phyloP scores from a whole-genome alignment of 306 rosid species.

The Acmispon strigosus region DNA sequence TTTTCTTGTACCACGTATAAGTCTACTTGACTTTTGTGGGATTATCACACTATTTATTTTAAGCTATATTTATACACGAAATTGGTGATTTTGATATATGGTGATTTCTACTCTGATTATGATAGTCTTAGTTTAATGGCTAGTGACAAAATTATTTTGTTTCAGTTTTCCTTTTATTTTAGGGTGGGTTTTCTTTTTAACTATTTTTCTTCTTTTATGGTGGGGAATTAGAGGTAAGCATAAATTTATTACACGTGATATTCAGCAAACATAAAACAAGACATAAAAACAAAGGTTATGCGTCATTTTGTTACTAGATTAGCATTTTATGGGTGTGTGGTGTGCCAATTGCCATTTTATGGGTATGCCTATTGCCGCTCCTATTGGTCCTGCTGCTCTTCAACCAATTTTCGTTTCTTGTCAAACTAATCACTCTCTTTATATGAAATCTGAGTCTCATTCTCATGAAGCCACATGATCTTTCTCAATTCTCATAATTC shows the following conservation, averaged over 20 bases:
- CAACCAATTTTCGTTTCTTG: not conserved
- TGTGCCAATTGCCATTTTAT: not conserved
- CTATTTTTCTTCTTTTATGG: not conserved
- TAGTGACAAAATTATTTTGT: not conserved
- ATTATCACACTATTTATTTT: not conserved
- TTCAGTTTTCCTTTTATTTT: not conserved
- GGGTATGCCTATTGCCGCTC: not conserved
- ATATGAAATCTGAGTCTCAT: too few relatives aligned
- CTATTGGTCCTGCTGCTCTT: not conserved
- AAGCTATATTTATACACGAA: not conserved
- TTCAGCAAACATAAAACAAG: not conserved
- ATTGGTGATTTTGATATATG: not conserved
- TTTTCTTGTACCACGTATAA: not conserved
- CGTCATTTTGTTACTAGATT: not conserved
- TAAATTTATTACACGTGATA: not conserved
- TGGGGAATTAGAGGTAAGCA: not conserved
- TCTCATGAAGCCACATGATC: too few relatives aligned
- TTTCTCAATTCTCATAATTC: too few relatives aligned
- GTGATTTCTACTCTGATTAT: not conserved
- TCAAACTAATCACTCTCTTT: not conserved
- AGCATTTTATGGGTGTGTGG: not conserved
- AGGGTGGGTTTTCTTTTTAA: not conserved
- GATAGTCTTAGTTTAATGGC: not conserved
- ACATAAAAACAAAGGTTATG: not conserved
- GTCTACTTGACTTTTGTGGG: conserved; percentile 11